These are phyloP conservation scores for Boletus subcaerulescens DNA, from an alignment of 768 basidiomycete species.

Conservation along the genomic window DNA sequence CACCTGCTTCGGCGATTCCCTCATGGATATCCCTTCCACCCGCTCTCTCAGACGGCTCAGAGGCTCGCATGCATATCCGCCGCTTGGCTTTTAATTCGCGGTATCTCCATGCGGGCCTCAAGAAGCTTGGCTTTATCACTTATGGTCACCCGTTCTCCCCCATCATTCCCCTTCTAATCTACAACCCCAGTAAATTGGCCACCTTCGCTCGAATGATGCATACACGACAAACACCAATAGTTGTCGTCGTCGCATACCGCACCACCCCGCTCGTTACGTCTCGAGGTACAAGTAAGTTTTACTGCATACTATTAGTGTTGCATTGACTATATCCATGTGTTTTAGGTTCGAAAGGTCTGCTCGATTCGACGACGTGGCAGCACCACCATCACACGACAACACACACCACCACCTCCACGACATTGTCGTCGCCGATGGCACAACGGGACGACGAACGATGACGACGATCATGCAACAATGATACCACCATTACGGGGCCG, in stretches of 20 bases:
- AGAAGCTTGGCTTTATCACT: constrained; percentile 94
- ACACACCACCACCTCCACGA: no score
- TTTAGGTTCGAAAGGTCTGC: no score
- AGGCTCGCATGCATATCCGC: constrained; percentile 78
- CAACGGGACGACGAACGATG: no score
- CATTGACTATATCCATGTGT: no score
- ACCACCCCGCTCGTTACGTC: constrained; percentile 87
- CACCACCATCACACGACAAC: no score
- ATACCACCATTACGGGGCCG: no score
- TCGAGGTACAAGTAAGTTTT: constrained; percentile 38
- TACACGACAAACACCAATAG: constrained; percentile 68
- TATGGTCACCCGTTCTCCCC: constrained; percentile 91
- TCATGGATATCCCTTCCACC: constrained; percentile 76
- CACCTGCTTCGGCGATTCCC: constrained; percentile 62
- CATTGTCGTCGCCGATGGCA: no score
- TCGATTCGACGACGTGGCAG: no score
- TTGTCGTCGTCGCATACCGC: constrained; percentile 89
- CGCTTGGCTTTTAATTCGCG: constrained; percentile 94
- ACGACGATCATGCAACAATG: no score
- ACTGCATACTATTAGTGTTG: no score
- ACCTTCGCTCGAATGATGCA: constrained; percentile 90
- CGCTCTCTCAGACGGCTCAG: constrained; percentile 72
- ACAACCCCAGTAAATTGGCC: constrained; percentile 92
- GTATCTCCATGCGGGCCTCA: constrained; percentile 82
- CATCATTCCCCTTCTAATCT: constrained; percentile 88